Evolutionary conservation across 768 basidiomycete genomes (phyloP), one percentile per base, ranked within the genome.

Genomic region (Tylopilus sp.): DNA sequence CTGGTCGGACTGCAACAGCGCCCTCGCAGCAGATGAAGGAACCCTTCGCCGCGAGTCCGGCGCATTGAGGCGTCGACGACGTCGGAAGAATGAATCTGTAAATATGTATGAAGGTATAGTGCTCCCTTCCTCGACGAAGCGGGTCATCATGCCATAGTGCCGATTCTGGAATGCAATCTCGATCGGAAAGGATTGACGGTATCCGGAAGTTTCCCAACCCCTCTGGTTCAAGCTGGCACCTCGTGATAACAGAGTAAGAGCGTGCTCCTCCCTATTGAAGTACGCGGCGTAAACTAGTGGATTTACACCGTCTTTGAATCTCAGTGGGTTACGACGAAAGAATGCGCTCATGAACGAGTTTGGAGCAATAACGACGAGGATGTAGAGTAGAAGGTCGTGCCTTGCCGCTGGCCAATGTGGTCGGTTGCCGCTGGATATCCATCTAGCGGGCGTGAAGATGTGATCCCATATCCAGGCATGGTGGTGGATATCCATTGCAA

Each of bases 51-150:
- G 13, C 4, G 8, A n/a, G 15, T 7, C 6, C 6, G 17, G 35
- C 4, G 35, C 3, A 35, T 35, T 17, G 15, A 17, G 12, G 13
- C 20, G 28, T 28, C 11, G 2, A 28, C 28, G 7, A 10, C 28
- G 22, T 26, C 23, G 4, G 35, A 38, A 38, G 47, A 41, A 20
- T 9, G 20, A 15, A 20, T 26, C 15, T 10, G 26, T 22, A 21
- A 52, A 52, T 36, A 38, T 30, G 23, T 43, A n/a, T 18, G 21
- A n/a, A 12, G 51, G 48, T 11, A 52, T n/a, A 20, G 33, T 13
- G 28, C 41, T 43, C 13, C 52, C 41, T 30, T 23, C 41, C 8
- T 38, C 28, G 12, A 18, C 3, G 33, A 35, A 35, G 33, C 13
- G 33, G 15, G 33, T 35, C 33, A 35, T 17, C 33, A 35, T 35